These are phyloP conservation scores for Byssoonygena ceratinophila DNA, from an alignment of 2,329 filamentous ascomycete genomes.

Conservation along the genomic window DNA sequence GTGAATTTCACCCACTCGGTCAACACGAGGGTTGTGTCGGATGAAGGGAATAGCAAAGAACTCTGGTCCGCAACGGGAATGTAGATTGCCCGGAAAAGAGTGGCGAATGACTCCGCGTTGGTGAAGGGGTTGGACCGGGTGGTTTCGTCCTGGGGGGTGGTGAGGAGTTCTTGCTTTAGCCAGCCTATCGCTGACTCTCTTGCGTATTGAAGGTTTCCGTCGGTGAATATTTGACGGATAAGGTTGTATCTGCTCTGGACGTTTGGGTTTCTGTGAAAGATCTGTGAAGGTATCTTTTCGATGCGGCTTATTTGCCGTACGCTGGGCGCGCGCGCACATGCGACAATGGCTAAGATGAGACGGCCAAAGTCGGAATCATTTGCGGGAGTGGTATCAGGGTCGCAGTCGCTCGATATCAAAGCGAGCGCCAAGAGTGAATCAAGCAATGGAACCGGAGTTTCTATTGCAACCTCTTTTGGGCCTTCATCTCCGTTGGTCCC, in stretches of 20 bases:
- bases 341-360: constrained; percentile 40
- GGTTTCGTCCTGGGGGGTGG: background rate
- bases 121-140: constrained; percentile 23
- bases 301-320: constrained; percentile 29
- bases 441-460: constrained; percentile 40
- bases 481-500: constrained; percentile 30
- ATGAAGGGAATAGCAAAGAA: background rate
- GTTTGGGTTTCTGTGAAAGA: constrained; percentile 45
- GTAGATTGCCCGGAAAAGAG: constrained; percentile 43
- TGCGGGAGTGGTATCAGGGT: constrained; percentile 32
- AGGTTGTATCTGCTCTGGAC: constrained; percentile 43
- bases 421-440: constrained; percentile 46
- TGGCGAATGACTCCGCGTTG: constrained; percentile 29
- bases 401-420: constrained; percentile 37
- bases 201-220: constrained; percentile 44
- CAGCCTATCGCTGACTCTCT: constrained; percentile 50
- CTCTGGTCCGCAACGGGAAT: constrained; percentile 33
- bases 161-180: constrained; percentile 50
- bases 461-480: constrained; percentile 21
- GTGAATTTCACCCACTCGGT: constrained; percentile 40
- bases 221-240: constrained; percentile 46
- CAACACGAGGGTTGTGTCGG: background rate
- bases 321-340: constrained; percentile 26
- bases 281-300: constrained; percentile 27
- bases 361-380: constrained; percentile 44